phyloP scores from a whole-genome alignment of 2,329 filamentous ascomycete genomes.

The Cordyceps militaris region DNA sequence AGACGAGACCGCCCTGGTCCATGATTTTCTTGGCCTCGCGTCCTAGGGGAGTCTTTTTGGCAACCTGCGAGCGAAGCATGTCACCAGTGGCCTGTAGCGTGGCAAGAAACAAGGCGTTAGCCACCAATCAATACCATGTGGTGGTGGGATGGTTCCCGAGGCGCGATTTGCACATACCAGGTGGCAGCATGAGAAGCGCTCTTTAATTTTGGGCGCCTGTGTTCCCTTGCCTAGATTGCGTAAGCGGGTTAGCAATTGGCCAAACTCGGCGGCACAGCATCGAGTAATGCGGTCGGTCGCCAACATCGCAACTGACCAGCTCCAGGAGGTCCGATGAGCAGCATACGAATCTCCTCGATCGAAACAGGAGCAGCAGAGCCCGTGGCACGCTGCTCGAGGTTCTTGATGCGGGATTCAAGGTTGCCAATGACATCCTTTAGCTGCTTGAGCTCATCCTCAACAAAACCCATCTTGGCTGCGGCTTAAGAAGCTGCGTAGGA shows the following conservation, averaged over 20 bases:
- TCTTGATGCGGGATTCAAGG: slow-evolving; percentile 79
- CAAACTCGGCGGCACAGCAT: background rate
- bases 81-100: slow-evolving; percentile 78
- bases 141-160: slow-evolving; percentile 4
- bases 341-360: slow-evolving; percentile 76
- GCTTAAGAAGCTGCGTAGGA: slow-evolving; percentile 6
- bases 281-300: slow-evolving; percentile 17
- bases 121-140: background rate
- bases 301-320: slow-evolving; percentile 61
- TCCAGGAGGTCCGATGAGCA: slow-evolving; percentile 93
- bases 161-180: slow-evolving; percentile 54
- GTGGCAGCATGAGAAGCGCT: slow-evolving; percentile 95
- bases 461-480: slow-evolving; percentile 68
- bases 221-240: slow-evolving; percentile 80
- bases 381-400: slow-evolving; percentile 69
- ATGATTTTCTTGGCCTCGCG: slow-evolving; percentile 99
- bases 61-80: slow-evolving; percentile 97
- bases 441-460: slow-evolving; percentile 77
- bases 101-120: slow-evolving; percentile 17
- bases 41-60: slow-evolving; percentile 91
- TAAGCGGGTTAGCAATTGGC: slow-evolving; percentile 14
- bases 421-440: slow-evolving; percentile 76
- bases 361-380: slow-evolving; percentile 44
- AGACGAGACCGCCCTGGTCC: slow-evolving; percentile 95
- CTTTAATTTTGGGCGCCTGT: slow-evolving; percentile 95